Base-by-base conservation (phyloP, 1,139 yeast species). In the Oligophagozyma castellii region DNA sequence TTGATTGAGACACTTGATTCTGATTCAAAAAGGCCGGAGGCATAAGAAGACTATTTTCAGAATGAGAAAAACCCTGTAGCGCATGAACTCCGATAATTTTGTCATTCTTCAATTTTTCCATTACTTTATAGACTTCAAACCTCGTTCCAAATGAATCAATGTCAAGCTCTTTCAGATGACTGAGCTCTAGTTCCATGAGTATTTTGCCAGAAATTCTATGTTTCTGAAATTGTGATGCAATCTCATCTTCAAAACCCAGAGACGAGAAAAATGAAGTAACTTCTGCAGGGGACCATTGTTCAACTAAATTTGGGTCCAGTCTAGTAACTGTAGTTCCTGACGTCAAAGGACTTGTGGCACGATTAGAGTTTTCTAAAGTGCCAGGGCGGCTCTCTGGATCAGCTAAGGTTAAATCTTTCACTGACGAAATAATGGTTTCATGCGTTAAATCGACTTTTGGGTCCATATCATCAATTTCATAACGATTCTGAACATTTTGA, bases 121-220 rank as follows among this genome's bases (percentile, higher is more conserved):
- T 18, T 7, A 18, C 10, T 50, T 83, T 83, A 52, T 74, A 75
- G 24, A 92, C 70, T 53, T 86, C 95, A 56, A 84, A 89, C 36
- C 99, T 65, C 1, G 95, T 86, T 14, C 99, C 99, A 59, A 89
- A 89, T 3, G 94, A 80, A 32, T 73, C 67, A 30, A 89, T 89
- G 38, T 86, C 98, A 35, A 89, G 62, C 53, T 89, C 98, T 51
- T 89, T 89, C 46, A 89, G 64, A 46, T 80, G 80, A 1, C 83
- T 69, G 40, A 86, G 64, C 47, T 86, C 95, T 40, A 92, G 64
- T 51, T 86, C 94, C 32, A 89, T 62, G 29, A 89, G 58, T 29
- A 89, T 86, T 3, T 71, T 62, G 12, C 98, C 98, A 1, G 89
- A 76, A 35, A 89, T 83, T 45, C 84, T 81, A 56, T 89, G 98